Conservation (phyloP, 1,284 basidiomycete genomes). For the Baeospora myosura region DNA sequence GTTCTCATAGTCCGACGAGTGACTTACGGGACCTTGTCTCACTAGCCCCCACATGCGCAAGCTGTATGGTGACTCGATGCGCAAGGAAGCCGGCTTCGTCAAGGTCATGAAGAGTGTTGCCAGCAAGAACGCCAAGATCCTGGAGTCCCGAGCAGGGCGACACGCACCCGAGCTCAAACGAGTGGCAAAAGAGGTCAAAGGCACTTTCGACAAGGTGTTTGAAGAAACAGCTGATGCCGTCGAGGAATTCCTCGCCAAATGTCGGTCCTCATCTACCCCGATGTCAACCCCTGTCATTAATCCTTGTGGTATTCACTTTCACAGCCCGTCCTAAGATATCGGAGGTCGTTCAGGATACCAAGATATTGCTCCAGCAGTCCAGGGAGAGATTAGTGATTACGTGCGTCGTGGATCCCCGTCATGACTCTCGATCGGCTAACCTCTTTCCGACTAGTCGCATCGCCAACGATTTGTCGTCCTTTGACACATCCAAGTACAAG, state of each 20-base stretch:
- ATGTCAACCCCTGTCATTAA: neutral
- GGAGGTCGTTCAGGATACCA: constrained; percentile 88
- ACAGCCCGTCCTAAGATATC: constrained; percentile 54
- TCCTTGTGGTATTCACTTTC: neutral
- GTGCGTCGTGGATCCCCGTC: constrained; percentile 36
- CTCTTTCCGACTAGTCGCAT: constrained; percentile 66
- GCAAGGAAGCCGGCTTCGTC: constrained; percentile 93
- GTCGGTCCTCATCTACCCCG: constrained; percentile 37
- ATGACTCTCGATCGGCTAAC: constrained; percentile 1
- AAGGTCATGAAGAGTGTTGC: constrained; percentile 94
- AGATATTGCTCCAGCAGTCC: constrained; percentile 84
- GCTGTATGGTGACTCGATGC: constrained; percentile 86
- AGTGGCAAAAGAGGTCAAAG: constrained; percentile 85
- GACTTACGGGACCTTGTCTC: constrained; percentile 6
- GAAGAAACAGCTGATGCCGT: constrained; percentile 86
- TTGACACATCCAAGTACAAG: constrained; percentile 75
- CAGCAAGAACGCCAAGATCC: constrained; percentile 65
- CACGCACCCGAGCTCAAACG: constrained; percentile 73
- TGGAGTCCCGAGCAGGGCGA: constrained; percentile 60
- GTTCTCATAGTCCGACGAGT: constrained; percentile 4
- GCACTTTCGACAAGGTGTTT: constrained; percentile 91
- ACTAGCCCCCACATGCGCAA: constrained; percentile 92
- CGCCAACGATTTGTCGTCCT: constrained; percentile 71
- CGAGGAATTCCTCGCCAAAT: constrained; percentile 88
- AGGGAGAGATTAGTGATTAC: constrained; percentile 85